phyloP scores from a whole-genome alignment of 345 rosid genomes.

The Streptanthus diversifolius region DNA sequence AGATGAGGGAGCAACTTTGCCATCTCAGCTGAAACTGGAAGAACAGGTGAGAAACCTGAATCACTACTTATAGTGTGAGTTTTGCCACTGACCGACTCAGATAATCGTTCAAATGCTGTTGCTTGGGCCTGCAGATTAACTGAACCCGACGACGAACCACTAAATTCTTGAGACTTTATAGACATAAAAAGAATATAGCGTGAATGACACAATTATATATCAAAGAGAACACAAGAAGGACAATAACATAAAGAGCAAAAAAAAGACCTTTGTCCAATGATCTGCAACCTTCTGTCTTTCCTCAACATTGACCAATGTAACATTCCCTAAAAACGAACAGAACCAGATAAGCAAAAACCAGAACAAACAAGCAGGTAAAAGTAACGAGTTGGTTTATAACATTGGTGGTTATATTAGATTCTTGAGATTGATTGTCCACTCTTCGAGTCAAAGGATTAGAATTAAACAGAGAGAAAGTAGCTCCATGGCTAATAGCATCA shows the following conservation, averaged over 20 bases:
- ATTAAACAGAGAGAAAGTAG: constrained; percentile 60
- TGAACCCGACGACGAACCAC: constrained; percentile 38
- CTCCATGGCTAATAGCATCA: constrained; percentile 83
- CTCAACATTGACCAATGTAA: constrained; percentile 26
- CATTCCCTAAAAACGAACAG: constrained; percentile 18
- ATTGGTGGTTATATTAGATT: constrained; percentile 30
- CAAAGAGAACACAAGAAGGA: background rate
- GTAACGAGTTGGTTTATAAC: constrained; percentile 30
- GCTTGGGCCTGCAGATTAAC: constrained; percentile 66
- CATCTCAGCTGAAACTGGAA: constrained; percentile 85
- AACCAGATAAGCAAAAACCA: constrained; percentile 5
- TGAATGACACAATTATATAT: background rate
- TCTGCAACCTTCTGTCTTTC: constrained; percentile 30
- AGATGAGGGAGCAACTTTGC: constrained; percentile 68
- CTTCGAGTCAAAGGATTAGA: constrained; percentile 75
- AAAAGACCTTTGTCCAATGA: constrained; percentile 43
- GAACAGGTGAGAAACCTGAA: constrained; percentile 39
- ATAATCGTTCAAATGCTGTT: constrained; percentile 54
- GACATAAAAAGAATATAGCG: constrained; percentile 2
- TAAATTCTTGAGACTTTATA: constrained; percentile 33
- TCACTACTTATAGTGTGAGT: constrained; percentile 35
- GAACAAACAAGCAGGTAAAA: background rate
- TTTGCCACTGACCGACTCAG: constrained; percentile 40
- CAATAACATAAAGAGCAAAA: background rate
- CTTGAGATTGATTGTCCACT: constrained; percentile 44